Evolutionary conservation across 202 grass and related monocot genomes (phyloP), one percentile per base, ranked within the genome.

Genomic region (Elaeis oleifera): DNA sequence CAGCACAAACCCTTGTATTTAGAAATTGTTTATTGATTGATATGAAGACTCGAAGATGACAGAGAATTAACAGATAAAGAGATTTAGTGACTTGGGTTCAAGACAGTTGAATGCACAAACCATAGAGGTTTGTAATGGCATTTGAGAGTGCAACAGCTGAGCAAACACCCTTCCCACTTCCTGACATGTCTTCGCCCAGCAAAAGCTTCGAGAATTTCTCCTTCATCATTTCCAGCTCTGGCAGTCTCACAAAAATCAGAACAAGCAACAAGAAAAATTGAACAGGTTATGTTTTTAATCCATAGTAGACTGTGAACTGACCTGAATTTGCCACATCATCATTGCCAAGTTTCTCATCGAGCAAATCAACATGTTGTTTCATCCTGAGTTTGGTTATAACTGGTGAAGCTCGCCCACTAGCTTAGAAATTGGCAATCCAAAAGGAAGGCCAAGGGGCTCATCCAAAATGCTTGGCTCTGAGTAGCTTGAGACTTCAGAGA

Each of bases 101-200:
- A 14, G 36, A 13, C 2, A 3, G 11, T 24, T 19, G 5, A 31
- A 31, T 6, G 28, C 5, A 6, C 28, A 31, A 31, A 95, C 90
- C 90, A 24, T 90, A 96, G 67, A 96, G 87, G 61, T 96, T 96
- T 64, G 91, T 96, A 16, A 96, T 96, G 66, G 90, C 86, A 57
- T 96, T 96, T 56, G 90, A 88, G 60, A 96, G 83, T 65, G 87
- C 84, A 14, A 90, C 81, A 27, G 90, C 79, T 59, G 78, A 79
- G 18, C 76, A 90, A 56, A 96, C 90, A 0, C 90, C 90, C 67
- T 90, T 90, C 24, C 90, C 84, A 32, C 78, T 69, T 24, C 90
- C 90, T 52, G 87, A 96, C 90, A 96, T 96, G 78, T 96, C 90
- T 70, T 96, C 90, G 6, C 90, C 84, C 13, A 88, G 61, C 18